Conservation (phyloP, 1,284 basidiomycete genomes). For the Microbotryum silenes-acaulis region DNA sequence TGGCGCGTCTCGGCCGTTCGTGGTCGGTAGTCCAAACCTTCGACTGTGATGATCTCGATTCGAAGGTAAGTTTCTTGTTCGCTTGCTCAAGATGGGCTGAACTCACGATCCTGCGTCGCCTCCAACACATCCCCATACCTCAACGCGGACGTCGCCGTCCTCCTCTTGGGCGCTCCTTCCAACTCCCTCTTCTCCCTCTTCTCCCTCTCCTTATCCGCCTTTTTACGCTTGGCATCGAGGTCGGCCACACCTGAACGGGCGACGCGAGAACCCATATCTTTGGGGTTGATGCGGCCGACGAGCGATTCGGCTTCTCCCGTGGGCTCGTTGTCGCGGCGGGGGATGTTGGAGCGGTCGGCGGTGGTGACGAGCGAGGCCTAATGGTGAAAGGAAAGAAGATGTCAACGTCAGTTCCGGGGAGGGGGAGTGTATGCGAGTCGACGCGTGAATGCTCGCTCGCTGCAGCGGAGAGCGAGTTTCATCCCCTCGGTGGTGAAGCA, state of each 20-base stretch:
- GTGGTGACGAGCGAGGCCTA: slow-evolving; percentile 37
- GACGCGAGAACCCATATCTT: slow-evolving; percentile 90
- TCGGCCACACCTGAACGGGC: slow-evolving; percentile 67
- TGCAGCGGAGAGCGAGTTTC: not conserved
- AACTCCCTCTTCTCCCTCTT: slow-evolving; percentile 10
- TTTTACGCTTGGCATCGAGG: slow-evolving; percentile 80
- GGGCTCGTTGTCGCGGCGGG: slow-evolving; percentile 71
- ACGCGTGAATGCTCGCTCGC: not conserved
- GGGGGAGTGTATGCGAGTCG: not conserved
- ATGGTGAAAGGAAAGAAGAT: not conserved
- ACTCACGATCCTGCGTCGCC: slow-evolving; percentile 63
- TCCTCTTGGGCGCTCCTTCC: not conserved
- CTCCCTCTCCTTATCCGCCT: slow-evolving; percentile 26
- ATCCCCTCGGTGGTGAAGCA: not conserved
- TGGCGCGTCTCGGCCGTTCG: slow-evolving; percentile 88
- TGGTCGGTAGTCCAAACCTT: slow-evolving; percentile 86
- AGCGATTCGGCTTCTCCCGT: slow-evolving; percentile 92
- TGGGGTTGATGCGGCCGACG: slow-evolving; percentile 79
- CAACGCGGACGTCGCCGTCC: slow-evolving; percentile 9
- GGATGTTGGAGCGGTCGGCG: slow-evolving; percentile 35
- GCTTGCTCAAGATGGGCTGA: not conserved
- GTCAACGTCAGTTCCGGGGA: not conserved
- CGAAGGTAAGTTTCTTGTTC: not conserved
- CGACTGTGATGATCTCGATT: slow-evolving; percentile 48
- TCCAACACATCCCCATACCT: slow-evolving; percentile 80